Percentiles rank a stretch among this genome's conserved stretches.
These are phyloP conservation scores for Hevea brasiliensis DNA, from an alignment of 345 rosid genomes.

Conservation along the genomic window DNA sequence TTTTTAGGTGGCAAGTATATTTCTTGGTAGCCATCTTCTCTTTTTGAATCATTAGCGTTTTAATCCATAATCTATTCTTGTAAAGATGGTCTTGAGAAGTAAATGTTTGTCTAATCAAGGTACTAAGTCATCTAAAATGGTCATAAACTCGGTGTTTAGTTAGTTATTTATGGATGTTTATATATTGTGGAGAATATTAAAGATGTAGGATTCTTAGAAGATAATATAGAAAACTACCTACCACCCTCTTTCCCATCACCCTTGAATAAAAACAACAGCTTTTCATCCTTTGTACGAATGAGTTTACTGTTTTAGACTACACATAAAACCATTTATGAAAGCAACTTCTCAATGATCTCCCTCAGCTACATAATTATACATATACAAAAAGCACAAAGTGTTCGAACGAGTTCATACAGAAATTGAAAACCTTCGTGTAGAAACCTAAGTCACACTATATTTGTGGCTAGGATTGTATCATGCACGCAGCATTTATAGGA, in stretches of 20 bases:
- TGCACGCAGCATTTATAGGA: not conserved
- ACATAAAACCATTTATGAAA: conserved; percentile 19
- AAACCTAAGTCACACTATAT: conserved; percentile 12
- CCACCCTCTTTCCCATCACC: conserved; percentile 31
- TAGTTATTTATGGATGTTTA: conserved; percentile 37
- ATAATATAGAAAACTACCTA: conserved; percentile 36
- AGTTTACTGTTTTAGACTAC: conserved; percentile 19
- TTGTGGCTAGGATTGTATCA: too few relatives aligned
- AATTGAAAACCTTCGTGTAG: not conserved
- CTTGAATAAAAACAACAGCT: conserved; percentile 12
- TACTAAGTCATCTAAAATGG: conserved; percentile 18
- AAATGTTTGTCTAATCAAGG: conserved; percentile 29
- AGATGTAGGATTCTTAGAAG: conserved; percentile 26
- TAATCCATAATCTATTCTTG: conserved; percentile 19
- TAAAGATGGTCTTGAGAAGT: conserved; percentile 18
- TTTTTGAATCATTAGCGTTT: conserved; percentile 28
- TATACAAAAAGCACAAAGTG: conserved; percentile 22
- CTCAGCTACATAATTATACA: conserved; percentile 10
- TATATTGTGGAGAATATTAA: conserved; percentile 22
- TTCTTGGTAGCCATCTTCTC: conserved; percentile 42
- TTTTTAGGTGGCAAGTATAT: conserved; percentile 51
- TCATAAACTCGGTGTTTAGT: conserved; percentile 31
- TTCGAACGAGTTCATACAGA: too few relatives aligned
- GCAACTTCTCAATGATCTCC: conserved; percentile 32
- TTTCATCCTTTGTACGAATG: conserved; percentile 13